Percentiles rank a stretch among this genome's conserved stretches.
Evolutionary conservation across 2,329 filamentous ascomycete species (phyloP).

Genomic region (Aureobasidium uvarum): DNA sequence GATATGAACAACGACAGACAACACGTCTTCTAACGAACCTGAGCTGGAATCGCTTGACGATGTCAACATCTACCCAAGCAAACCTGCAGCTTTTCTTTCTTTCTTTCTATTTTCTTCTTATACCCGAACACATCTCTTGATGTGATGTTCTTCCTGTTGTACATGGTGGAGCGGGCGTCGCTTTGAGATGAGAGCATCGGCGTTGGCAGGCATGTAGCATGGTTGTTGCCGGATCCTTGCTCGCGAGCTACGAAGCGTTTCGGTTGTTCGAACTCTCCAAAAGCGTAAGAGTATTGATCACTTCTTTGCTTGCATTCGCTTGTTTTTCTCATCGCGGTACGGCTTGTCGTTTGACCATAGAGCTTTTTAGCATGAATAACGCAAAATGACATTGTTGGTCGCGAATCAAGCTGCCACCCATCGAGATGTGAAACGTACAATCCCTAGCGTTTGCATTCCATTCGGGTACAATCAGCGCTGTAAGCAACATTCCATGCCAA

Average conservation of each 20-base stretch:
- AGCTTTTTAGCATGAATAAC: conserved; percentile 1
- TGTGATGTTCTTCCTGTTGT: conserved; percentile 22
- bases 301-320: background rate
- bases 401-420: background rate
- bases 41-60: background rate
- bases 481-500: background rate
- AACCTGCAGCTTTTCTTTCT: background rate
- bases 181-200: background rate
- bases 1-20: conserved; percentile 11
- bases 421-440: background rate
- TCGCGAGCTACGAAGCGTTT: conserved; percentile 7
- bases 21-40: conserved; percentile 12
- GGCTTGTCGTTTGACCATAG: background rate
- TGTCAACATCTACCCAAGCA: background rate
- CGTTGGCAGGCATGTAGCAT: conserved; percentile 9
- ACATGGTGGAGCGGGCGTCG: conserved; percentile 4
- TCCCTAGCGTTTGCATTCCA: conserved; percentile 1
- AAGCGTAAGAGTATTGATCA: background rate
- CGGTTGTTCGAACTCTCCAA: background rate
- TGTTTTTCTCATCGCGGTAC: background rate
- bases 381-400: conserved; percentile 4
- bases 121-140: conserved; percentile 18
- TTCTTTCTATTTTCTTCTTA: conserved; percentile 10
- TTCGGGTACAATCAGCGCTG: background rate
- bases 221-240: background rate